Percentiles rank a stretch among this genome's conserved stretches.
Evolutionary conservation across 139 green algal species (phyloP).

Genomic region (Chlamydomonas schloesseri): DNA sequence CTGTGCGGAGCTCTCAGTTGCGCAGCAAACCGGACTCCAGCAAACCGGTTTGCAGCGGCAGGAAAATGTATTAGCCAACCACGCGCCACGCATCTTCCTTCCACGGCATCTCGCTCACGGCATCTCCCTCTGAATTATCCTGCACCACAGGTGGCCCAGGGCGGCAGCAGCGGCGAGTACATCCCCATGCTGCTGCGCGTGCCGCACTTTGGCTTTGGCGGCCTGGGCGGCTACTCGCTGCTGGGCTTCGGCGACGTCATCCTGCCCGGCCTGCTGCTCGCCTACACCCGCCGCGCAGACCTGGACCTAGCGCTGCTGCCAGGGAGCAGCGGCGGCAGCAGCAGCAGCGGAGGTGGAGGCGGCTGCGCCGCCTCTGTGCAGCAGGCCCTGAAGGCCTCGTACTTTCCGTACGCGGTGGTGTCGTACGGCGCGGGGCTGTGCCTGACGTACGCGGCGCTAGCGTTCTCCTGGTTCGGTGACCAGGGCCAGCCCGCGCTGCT

Average conservation of each 20-base stretch:
- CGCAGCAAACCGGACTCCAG: too few relatives aligned
- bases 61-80: too few relatives aligned
- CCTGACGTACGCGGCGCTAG: constrained; percentile 88
- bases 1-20: too few relatives aligned
- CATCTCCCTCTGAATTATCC: too few relatives aligned
- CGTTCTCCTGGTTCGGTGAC: constrained; percentile 67
- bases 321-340: too few relatives aligned
- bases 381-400: constrained; percentile 17
- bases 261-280: constrained; percentile 66
- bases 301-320: constrained; percentile 42
- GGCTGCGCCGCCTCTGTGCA: too few relatives aligned
- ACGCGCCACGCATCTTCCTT: too few relatives aligned
- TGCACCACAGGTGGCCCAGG: constrained; percentile 33
- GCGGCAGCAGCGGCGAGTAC: constrained; percentile 48
- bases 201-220: constrained; percentile 64
- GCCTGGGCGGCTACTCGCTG: constrained; percentile 59
- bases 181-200: constrained; percentile 92
- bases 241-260: constrained; percentile 68
- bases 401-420: constrained; percentile 64
- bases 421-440: constrained; percentile 84
- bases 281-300: constrained; percentile 54
- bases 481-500: constrained; percentile 93
- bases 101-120: too few relatives aligned
- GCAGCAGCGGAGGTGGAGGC: not conserved
- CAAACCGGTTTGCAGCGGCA: too few relatives aligned